Base-by-base conservation (phyloP, 1,284 basidiomycete species). In the Ceratobasidium sp. region DNA sequence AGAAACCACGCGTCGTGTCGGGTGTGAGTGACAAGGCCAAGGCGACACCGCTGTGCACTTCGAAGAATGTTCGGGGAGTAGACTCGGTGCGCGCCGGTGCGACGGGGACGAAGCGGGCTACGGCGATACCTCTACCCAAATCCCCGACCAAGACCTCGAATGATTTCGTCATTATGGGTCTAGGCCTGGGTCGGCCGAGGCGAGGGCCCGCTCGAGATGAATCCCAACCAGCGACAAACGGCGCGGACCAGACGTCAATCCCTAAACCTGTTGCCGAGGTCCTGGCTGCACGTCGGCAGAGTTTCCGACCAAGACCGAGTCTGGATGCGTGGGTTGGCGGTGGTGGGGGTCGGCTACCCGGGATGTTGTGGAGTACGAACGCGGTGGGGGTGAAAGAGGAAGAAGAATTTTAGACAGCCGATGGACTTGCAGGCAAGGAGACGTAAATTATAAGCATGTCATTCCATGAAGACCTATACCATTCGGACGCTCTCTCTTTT, bases 321-420 rank as follows among this genome's bases (percentile, higher is more conserved):
- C 37, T 71, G 43, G 68, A 71, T 19, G 68, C 68, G 16, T 71
- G 68, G 68, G 68, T 71, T 13, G 68, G 39, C 22, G 68, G 68
- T 31, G 56, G 56, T 22, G 68, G 68, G 8, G 68, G 68, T 5
- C 53, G 68, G 19, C 49, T 71, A 37, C 68, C 68, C 34, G 68
- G 68, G 31, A 71, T 71, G 68, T 31, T 71, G 43, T 71, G 31
- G 24, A 14, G 27, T 34, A 41, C 54, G 39, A 27, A 31, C 22
- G 41, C 19, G 11, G 34, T 27, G n/a, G 68, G 37, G 3, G 54
- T 58, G 43, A 63, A 63, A 31, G 68, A 71, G 37, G 68, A 71
- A 61, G 68, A 71, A 6, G 68, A 71, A 31, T 58, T 19, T 43
- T 71, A 65, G 48, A 34, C 22, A 5, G 22, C 5, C 5, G 27